A percentile compares a stretch with the other conserved stretches of the same genome.
Evolutionary conservation across 306 rosid species (phyloP).

Genomic region (Prunus mume): DNA sequence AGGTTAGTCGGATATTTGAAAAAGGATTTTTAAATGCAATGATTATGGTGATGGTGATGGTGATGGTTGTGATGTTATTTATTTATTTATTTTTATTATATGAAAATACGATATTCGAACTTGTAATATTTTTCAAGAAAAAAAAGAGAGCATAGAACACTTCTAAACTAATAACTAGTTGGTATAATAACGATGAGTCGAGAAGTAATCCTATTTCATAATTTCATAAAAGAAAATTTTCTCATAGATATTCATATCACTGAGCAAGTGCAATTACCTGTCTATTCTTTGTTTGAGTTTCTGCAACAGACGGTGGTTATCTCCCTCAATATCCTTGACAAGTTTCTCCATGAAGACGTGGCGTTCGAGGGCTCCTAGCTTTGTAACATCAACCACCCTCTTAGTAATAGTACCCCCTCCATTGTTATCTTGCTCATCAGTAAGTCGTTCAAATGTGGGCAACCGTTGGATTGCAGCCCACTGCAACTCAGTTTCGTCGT

Average conservation of each 20-base stretch:
- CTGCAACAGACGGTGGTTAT: conserved; percentile 19
- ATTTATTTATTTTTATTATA: too few relatives aligned
- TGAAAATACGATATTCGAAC: too few relatives aligned
- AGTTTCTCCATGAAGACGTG: conserved; percentile 23
- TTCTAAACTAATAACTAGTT: too few relatives aligned
- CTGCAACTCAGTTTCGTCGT: conserved; percentile 11
- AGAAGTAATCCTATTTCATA: too few relatives aligned
- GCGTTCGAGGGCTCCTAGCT: conserved; percentile 15
- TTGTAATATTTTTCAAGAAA: too few relatives aligned
- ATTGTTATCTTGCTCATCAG: background rate
- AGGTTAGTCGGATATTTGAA: background rate
- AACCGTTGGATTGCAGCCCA: conserved; percentile 27
- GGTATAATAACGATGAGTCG: too few relatives aligned
- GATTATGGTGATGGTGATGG: background rate
- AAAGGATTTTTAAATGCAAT: too few relatives aligned
- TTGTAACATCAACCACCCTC: conserved; percentile 18
- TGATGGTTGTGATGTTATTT: too few relatives aligned
- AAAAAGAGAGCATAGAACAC: too few relatives aligned
- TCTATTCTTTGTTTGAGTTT: conserved; percentile 25
- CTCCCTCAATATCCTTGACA: conserved; percentile 20
- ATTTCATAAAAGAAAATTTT: too few relatives aligned
- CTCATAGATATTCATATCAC: too few relatives aligned
- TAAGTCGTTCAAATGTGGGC: conserved; percentile 15
- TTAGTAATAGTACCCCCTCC: background rate
- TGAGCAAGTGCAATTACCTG: background rate